A percentile compares a stretch with the other conserved stretches of the same genome.
These are phyloP conservation scores for Penicillium sp. DNA, from an alignment of 2,329 filamentous ascomycete species.

Conservation along the genomic window DNA sequence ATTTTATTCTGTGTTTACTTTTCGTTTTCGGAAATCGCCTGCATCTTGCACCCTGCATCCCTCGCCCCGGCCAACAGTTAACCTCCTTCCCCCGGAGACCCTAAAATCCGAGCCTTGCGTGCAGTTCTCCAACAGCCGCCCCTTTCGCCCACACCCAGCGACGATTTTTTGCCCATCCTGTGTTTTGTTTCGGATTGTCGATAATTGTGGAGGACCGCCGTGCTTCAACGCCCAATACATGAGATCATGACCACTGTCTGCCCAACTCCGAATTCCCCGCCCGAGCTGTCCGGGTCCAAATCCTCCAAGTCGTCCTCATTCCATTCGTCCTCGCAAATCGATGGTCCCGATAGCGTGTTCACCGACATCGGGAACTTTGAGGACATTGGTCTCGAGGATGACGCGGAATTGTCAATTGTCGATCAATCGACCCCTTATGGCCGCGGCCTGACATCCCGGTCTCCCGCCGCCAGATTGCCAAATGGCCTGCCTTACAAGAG, in stretches of 20 bases:
- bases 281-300: conserved; percentile 81
- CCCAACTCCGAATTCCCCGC: conserved; percentile 69
- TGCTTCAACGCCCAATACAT: conserved; percentile 31
- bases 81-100: conserved; percentile 11
- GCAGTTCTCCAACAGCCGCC: conserved; percentile 18
- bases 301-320: conserved; percentile 91
- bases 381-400: conserved; percentile 85
- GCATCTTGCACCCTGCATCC: conserved; percentile 12
- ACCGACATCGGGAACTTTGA: conserved; percentile 85
- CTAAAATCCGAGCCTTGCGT: conserved; percentile 22
- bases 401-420: conserved; percentile 53
- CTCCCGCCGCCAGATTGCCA: conserved; percentile 36
- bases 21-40: conserved; percentile 2
- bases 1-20: conserved; percentile 19
- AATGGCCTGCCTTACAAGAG: conserved; percentile 38
- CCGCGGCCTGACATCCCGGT: conserved; percentile 36
- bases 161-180: conserved; percentile 25
- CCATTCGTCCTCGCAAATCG: conserved; percentile 75
- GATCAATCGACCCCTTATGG: conserved; percentile 38
- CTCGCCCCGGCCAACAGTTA: conserved; percentile 5
- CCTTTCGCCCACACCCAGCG: conserved; percentile 23
- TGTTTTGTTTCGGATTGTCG: conserved; percentile 10
- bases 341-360: conserved; percentile 70
- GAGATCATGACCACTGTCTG: conserved; percentile 52
- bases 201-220: conserved; percentile 22